A percentile compares a stretch with the other conserved stretches of the same genome.
phyloP scores from a whole-genome alignment of 73 alveolate genomes.

The Paramecium primaurelia region DNA sequence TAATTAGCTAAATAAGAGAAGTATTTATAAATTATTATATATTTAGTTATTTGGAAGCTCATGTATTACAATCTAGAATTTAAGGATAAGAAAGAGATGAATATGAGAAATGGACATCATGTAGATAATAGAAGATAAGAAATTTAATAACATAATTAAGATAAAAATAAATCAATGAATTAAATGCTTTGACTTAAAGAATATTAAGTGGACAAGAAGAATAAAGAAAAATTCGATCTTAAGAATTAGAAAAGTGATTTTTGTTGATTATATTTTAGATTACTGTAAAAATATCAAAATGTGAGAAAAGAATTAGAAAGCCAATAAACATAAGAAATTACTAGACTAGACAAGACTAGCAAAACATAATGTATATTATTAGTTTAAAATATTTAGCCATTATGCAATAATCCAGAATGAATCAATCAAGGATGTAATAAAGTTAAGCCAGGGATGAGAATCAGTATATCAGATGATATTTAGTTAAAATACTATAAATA shows the following conservation, averaged over 20 bases:
- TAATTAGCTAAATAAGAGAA: slow-evolving; percentile 56
- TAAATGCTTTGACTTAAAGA: slow-evolving; percentile 52
- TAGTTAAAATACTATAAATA: background rate
- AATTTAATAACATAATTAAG: slow-evolving; percentile 43
- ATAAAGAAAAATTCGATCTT: slow-evolving; percentile 50
- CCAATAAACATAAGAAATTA: slow-evolving; percentile 42
- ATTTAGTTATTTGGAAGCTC: slow-evolving; percentile 58
- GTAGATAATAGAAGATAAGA: slow-evolving; percentile 44
- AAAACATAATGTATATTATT: slow-evolving; percentile 9
- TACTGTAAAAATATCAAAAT: slow-evolving; percentile 57
- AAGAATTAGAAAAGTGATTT: slow-evolving; percentile 56
- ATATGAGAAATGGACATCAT: slow-evolving; percentile 52
- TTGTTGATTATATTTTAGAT: background rate
- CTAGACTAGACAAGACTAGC: slow-evolving; percentile 50
- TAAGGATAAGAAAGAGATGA: slow-evolving; percentile 49
- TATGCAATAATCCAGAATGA: slow-evolving; percentile 41
- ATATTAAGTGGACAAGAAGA: slow-evolving; percentile 56
- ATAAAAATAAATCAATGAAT: slow-evolving; percentile 41
- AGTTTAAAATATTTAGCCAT: background rate
- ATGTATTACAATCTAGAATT: slow-evolving; percentile 38
- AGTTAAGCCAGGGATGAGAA: background rate
- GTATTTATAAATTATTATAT: background rate
- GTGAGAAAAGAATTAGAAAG: slow-evolving; percentile 61
- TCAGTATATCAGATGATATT: background rate
- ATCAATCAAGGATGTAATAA: slow-evolving; percentile 25